Percentiles rank a stretch among this genome's conserved stretches.
These are phyloP conservation scores for Colletotrichum musicola DNA, from an alignment of 2,329 filamentous ascomycete genomes.

Conservation along the genomic window DNA sequence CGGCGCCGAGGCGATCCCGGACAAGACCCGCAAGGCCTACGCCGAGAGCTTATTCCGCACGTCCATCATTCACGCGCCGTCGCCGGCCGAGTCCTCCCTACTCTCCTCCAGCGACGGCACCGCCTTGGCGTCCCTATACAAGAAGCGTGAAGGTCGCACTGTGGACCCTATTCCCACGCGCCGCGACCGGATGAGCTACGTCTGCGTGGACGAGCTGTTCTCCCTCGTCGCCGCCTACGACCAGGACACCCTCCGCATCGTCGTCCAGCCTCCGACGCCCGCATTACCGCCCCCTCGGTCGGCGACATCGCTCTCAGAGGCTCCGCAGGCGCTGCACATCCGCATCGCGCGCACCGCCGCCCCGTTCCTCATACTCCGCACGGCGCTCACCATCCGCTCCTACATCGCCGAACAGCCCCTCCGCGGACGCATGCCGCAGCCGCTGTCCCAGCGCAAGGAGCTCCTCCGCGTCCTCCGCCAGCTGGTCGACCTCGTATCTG, in stretches of 20 bases:
- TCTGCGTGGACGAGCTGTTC: conserved; percentile 85
- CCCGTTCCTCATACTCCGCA: conserved; percentile 85
- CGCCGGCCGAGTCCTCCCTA: conserved; percentile 63
- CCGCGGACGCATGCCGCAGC: conserved; percentile 89
- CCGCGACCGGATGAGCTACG: conserved; percentile 81
- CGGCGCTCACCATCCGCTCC: conserved; percentile 82
- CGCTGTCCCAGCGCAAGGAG: conserved; percentile 83
- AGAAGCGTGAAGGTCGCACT: conserved; percentile 78
- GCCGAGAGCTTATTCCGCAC: conserved; percentile 82
- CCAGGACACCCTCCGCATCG: conserved; percentile 52
- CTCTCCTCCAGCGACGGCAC: conserved; percentile 65
- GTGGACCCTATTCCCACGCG: conserved; percentile 73
- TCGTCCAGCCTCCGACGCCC: conserved; percentile 60
- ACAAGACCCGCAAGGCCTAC: conserved; percentile 76
- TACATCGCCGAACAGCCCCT: conserved; percentile 95
- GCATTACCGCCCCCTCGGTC: conserved; percentile 48
- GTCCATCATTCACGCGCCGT: conserved; percentile 81
- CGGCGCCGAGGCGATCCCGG: conserved; percentile 73
- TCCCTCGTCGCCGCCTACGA: conserved; percentile 70
- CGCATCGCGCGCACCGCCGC: conserved; percentile 81
- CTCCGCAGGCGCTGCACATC: conserved; percentile 55
- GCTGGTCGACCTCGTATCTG: conserved; percentile 76
- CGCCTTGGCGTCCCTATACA: conserved; percentile 73
- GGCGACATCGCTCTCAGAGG: conserved; percentile 41
- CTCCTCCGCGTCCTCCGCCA: conserved; percentile 77